A percentile compares a stretch with the other conserved stretches of the same genome.
These are phyloP conservation scores for Gremmenia infestans DNA, from an alignment of 2,329 filamentous ascomycete species.

Conservation along the genomic window DNA sequence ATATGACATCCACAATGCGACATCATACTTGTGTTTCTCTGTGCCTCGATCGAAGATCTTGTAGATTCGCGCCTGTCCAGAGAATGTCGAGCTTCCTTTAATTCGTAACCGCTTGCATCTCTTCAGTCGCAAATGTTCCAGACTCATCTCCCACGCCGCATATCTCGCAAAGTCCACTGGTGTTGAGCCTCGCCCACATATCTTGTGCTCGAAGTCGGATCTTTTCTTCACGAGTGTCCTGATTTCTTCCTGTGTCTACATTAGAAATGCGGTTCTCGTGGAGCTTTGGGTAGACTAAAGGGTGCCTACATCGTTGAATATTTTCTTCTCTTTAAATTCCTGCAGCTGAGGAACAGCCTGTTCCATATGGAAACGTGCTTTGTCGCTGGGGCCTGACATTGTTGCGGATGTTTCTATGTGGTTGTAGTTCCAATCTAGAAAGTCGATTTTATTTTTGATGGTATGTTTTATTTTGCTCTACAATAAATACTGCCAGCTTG, in stretches of 20 bases:
- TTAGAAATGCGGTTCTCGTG: slow-evolving; percentile 7
- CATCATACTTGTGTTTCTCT: slow-evolving; percentile 74
- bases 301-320: slow-evolving; percentile 68
- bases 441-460: neutral
- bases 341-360: slow-evolving; percentile 87
- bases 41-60: slow-evolving; percentile 85
- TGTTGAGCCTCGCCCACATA: slow-evolving; percentile 74
- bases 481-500: too few species aligned
- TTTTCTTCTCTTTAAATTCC: slow-evolving; percentile 85
- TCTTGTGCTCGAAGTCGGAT: slow-evolving; percentile 86
- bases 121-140: slow-evolving; percentile 75
- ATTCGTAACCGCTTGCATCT: slow-evolving; percentile 77
- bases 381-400: slow-evolving; percentile 85
- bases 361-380: slow-evolving; percentile 92
- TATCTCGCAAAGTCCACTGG: slow-evolving; percentile 81
- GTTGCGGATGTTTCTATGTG: neutral
- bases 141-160: slow-evolving; percentile 63
- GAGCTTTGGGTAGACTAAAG: neutral
- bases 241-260: slow-evolving; percentile 69
- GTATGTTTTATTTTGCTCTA: neutral
- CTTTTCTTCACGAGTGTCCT: slow-evolving; percentile 81
- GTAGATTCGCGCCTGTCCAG: slow-evolving; percentile 78
- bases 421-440: too few species aligned
- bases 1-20: slow-evolving; percentile 85
- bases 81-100: slow-evolving; percentile 58